Evolutionary conservation across 441 rosid genomes (phyloP), one percentile per base, ranked within the genome.

Genomic region (Gossypium trilobum): DNA sequence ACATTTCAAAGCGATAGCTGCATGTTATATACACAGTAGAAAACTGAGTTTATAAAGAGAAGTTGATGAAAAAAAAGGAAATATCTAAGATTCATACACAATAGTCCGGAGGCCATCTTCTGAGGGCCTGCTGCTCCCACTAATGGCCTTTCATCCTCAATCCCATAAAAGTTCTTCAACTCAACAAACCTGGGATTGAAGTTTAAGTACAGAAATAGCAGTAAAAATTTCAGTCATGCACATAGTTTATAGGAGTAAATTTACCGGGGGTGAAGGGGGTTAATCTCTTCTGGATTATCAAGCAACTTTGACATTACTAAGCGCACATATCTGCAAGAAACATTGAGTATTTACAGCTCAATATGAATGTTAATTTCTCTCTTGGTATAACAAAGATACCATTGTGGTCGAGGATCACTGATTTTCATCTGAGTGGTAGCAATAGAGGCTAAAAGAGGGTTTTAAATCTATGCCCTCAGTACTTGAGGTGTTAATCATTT

Each of bases 1-100:
- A 25, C 95, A 91, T 80, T 90, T 90, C 46, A 95, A 79, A 63
- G 86, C 86, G 78, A 95, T 67, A 55, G 93, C 99, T 94, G 88
- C 87, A 86, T n/a, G 68, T 67, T 56, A 71, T 75, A 59, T 31
- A 69, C 48, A 64, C 17, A 2, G 14, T 61, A 52, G 17, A 36
- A 60, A 71, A 23, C 27, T n/a, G 42, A 74, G 57, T 0, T 0
- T 6, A 36, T 50, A 25, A 66, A 51, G 58, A 67, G 50, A 31
- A 17, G 23, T 20, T 23, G n/a, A 48, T 27, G 20, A 48, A 0
- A 8, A 65, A 33, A 50, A 50, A 16, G 13, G 60, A 4, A 42
- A 64, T 22, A 68, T 57, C 3, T 9, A 71, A 54, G 75, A 51
- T 75, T 44, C 86, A 29, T 90, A 95, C 99, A 84, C 48, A 91